Evolutionary conservation across 1,284 basidiomycete genomes (phyloP).

Genomic region (Fistulinella cinereoalba): DNA sequence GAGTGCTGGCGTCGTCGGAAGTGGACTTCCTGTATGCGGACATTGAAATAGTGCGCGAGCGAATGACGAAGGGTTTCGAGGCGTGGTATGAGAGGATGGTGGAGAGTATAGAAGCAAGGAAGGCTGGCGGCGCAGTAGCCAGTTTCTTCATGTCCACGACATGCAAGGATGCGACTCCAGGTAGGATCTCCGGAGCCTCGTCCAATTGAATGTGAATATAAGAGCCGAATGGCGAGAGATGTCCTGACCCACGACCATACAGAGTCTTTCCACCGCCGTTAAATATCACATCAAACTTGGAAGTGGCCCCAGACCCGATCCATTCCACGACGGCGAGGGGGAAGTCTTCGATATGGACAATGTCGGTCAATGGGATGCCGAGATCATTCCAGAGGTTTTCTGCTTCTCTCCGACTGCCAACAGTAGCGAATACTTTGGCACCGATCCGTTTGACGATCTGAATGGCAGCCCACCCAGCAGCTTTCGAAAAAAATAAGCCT

Average conservation of each 20-base stretch:
- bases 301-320: slow-evolving; percentile 11
- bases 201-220: slow-evolving; percentile 25
- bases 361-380: slow-evolving; percentile 6
- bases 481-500: slow-evolving; percentile 13
- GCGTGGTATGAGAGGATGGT: slow-evolving; percentile 17
- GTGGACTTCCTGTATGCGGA: slow-evolving; percentile 6
- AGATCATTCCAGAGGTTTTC: slow-evolving; percentile 11
- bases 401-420: slow-evolving; percentile 11
- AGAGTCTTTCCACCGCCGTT: slow-evolving; percentile 20
- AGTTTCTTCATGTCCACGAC: slow-evolving; percentile 20
- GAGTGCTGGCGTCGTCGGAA: background rate
- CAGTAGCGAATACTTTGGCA: slow-evolving; percentile 22
- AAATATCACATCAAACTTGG: slow-evolving; percentile 26
- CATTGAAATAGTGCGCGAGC: slow-evolving; percentile 11
- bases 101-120: slow-evolving; percentile 12
- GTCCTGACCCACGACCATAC: slow-evolving; percentile 18
- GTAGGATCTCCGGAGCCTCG: slow-evolving; percentile 16
- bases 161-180: slow-evolving; percentile 14
- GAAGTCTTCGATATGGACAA: slow-evolving; percentile 16
- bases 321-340: slow-evolving; percentile 7
- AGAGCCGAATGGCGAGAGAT: slow-evolving; percentile 25
- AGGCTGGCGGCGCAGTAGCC: slow-evolving; percentile 11
- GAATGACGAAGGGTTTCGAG: slow-evolving; percentile 11
- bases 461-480: slow-evolving; percentile 18
- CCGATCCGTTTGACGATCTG: slow-evolving; percentile 21